phyloP scores from a whole-genome alignment of 2,329 filamentous ascomycete genomes.

The Colletotrichum orbiculare region DNA sequence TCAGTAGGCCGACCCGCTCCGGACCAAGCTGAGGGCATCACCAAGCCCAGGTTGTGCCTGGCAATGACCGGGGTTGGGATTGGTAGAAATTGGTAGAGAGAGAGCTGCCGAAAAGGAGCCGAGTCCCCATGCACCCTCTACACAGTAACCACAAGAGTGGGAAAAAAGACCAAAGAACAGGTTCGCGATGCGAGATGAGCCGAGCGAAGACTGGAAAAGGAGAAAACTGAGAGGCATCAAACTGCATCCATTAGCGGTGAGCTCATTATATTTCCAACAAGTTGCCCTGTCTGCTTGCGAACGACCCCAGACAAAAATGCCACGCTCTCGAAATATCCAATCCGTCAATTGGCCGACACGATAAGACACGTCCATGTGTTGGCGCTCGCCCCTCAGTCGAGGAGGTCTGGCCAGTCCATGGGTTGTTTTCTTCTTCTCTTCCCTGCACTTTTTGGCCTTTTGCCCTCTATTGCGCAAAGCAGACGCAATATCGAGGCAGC shows the following conservation, averaged over 20 bases:
- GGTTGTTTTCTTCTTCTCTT: slow-evolving; percentile 1
- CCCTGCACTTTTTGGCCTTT: not conserved
- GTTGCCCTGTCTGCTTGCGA: too few relatives aligned
- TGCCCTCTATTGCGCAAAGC: slow-evolving; percentile 17
- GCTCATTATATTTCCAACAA: not conserved
- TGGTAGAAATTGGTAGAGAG: not conserved
- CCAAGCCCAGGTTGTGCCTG: slow-evolving; percentile 9
- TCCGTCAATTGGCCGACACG: slow-evolving; percentile 10
- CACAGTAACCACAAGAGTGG: not conserved
- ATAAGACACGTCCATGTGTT: slow-evolving; percentile 28
- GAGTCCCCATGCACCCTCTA: not conserved
- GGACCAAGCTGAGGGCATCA: slow-evolving; percentile 29
- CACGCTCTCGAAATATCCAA: slow-evolving; percentile 5
- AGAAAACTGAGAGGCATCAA: not conserved
- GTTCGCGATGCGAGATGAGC: not conserved
- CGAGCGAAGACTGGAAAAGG: not conserved
- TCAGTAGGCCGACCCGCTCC: slow-evolving; percentile 30
- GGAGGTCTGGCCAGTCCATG: slow-evolving; percentile 7
- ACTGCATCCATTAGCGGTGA: slow-evolving; percentile 4
- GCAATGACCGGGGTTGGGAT: too few relatives aligned
- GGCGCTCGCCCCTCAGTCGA: slow-evolving; percentile 13
- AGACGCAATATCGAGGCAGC: slow-evolving; percentile 32
- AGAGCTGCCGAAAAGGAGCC: slow-evolving; percentile 2
- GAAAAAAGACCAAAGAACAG: not conserved
- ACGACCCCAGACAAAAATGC: not conserved